phyloP scores from a whole-genome alignment of 2,329 filamentous ascomycete genomes.

The Verticillium isaacii region DNA sequence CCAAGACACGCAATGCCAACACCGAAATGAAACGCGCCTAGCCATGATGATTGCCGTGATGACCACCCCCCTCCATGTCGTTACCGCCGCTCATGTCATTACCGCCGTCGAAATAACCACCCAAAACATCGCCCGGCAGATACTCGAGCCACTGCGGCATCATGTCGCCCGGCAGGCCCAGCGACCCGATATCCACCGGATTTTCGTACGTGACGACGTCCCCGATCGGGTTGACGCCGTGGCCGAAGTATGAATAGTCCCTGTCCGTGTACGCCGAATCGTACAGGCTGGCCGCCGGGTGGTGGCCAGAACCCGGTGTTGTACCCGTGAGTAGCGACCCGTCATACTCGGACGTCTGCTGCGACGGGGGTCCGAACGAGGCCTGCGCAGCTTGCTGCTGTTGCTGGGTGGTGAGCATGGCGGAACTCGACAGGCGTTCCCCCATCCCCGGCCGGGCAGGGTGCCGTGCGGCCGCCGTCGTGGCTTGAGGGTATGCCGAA shows the following conservation, averaged over 20 bases:
- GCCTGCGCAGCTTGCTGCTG: neutral
- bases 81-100: constrained; percentile 1
- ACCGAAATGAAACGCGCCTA: neutral
- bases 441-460: constrained; percentile 6
- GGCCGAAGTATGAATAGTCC: constrained; percentile 16
- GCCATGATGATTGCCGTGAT: neutral
- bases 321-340: constrained; percentile 1
- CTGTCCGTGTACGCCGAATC: constrained; percentile 4
- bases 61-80: constrained; percentile 1
- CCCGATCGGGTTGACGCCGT: constrained; percentile 21
- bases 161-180: constrained; percentile 59
- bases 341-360: neutral
- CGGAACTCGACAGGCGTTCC: neutral
- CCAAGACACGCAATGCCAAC: neutral
- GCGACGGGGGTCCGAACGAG: neutral
- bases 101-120: constrained; percentile 40
- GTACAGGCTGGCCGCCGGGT: constrained; percentile 1
- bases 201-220: constrained; percentile 67
- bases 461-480: constrained; percentile 41
- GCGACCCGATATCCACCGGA: constrained; percentile 67
- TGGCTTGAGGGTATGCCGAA: constrained; percentile 43
- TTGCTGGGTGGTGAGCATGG: neutral
- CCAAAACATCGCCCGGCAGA: constrained; percentile 60
- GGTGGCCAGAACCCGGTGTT: constrained; percentile 7
- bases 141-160: constrained; percentile 71